These are phyloP conservation scores for Chromosphaera perkinsii DNA, from an alignment of 208 protist species.

Conservation along the genomic window DNA sequence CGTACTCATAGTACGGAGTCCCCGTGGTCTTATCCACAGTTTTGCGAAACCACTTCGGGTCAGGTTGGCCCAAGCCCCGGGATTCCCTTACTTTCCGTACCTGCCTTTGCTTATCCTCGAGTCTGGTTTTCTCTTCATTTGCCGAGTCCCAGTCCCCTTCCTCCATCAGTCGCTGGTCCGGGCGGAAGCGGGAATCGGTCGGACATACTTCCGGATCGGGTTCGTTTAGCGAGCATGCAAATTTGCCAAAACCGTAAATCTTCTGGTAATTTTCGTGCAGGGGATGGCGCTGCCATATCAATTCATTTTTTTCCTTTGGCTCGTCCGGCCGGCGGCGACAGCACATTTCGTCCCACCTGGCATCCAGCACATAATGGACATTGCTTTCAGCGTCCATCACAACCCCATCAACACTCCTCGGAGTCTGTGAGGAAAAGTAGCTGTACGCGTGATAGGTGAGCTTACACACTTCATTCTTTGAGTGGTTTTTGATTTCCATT, in stretches of 20 bases:
- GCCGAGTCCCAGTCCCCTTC: conserved; percentile 14
- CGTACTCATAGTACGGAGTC: too few relatives aligned
- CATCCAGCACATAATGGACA: conserved; percentile 20
- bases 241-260: conserved; percentile 37
- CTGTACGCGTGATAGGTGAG: conserved; percentile 29
- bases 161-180: conserved; percentile 37
- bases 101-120: conserved; percentile 39
- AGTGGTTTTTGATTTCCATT: conserved; percentile 37
- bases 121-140: conserved; percentile 24
- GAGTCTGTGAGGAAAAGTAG: conserved; percentile 16
- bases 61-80: background rate
- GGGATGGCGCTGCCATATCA: conserved; percentile 15
- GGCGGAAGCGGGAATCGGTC: conserved; percentile 36
- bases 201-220: background rate
- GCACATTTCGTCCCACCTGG: conserved; percentile 26
- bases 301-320: background rate
- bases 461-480: conserved; percentile 11
- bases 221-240: conserved; percentile 33
- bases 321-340: background rate
- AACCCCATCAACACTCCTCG: conserved; percentile 9
- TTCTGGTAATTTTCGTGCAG: conserved; percentile 8
- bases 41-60: background rate
- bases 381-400: conserved; percentile 11
- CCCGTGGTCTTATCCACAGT: background rate
- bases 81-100: conserved; percentile 27